These are phyloP conservation scores for Oryza nivara DNA, from an alignment of 176 grass and related monocot species.

Conservation along the genomic window DNA sequence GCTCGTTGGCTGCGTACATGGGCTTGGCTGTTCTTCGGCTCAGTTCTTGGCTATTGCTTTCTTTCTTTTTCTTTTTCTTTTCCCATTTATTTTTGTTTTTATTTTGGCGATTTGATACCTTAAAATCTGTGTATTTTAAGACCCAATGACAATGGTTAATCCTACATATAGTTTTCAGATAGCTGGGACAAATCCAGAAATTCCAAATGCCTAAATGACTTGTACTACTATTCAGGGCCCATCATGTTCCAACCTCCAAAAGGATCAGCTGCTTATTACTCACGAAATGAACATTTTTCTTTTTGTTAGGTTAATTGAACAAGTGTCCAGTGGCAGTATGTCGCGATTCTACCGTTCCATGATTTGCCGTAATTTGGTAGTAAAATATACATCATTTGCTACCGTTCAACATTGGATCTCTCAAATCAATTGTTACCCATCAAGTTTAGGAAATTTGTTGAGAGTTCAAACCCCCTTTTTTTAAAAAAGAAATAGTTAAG, in stretches of 20 bases:
- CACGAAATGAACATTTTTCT: not conserved
- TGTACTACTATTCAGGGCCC: not conserved
- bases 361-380: not conserved
- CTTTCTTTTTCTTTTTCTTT: not conserved
- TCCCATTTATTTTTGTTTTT: not conserved
- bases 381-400: not conserved
- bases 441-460: not conserved
- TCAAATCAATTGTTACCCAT: not conserved
- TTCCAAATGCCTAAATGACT: conserved; percentile 9
- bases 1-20: conserved; percentile 30
- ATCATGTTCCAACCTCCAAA: not conserved
- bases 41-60: conserved; percentile 29
- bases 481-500: not conserved
- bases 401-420: not conserved
- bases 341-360: not conserved
- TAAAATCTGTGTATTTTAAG: conserved; percentile 26
- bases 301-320: not conserved
- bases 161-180: conserved; percentile 18
- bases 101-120: conserved; percentile 7
- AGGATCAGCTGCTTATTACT: not conserved
- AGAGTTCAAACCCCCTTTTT: not conserved
- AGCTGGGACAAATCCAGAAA: conserved; percentile 9
- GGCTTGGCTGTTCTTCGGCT: conserved; percentile 38
- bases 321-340: not conserved
- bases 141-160: not conserved